Conservation (phyloP, 441 rosid species). For the Hura crepitans region DNA sequence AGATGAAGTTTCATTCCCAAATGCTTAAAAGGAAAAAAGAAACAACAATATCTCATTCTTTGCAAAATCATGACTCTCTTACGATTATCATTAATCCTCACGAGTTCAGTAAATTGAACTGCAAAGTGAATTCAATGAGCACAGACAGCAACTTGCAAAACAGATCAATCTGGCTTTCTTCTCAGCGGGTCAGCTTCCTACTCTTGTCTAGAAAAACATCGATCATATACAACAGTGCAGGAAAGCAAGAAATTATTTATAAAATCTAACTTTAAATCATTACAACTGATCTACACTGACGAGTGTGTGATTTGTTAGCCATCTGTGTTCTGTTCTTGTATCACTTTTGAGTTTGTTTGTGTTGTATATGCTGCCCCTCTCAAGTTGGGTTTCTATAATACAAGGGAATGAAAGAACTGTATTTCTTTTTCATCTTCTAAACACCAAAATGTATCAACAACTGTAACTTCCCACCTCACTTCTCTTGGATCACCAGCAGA, state of each 20-base stretch:
- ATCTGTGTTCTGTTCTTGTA: background rate
- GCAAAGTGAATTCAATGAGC: background rate
- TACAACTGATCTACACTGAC: constrained; percentile 16
- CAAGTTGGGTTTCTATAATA: constrained; percentile 1
- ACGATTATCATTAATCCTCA: too few species aligned
- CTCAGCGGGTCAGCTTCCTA: background rate
- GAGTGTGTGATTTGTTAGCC: constrained; percentile 2
- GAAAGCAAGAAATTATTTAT: background rate
- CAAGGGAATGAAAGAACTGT: background rate
- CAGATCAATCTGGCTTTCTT: background rate
- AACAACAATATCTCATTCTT: too few species aligned
- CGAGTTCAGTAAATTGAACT: background rate
- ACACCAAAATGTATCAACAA: constrained; percentile 2
- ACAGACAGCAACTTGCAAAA: background rate
- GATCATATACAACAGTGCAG: background rate
- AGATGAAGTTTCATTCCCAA: too few species aligned
- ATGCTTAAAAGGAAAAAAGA: too few species aligned
- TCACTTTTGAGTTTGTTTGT: background rate
- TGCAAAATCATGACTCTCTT: too few species aligned
- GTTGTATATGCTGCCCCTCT: background rate
- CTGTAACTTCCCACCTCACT: constrained; percentile 31
- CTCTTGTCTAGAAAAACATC: background rate
- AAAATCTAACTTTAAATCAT: constrained; percentile 10
- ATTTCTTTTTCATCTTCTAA: constrained; percentile 1
- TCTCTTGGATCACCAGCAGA: constrained; percentile 66